These are phyloP conservation scores for Quercus wislizeni DNA, from an alignment of 306 rosid genomes.

Conservation along the genomic window DNA sequence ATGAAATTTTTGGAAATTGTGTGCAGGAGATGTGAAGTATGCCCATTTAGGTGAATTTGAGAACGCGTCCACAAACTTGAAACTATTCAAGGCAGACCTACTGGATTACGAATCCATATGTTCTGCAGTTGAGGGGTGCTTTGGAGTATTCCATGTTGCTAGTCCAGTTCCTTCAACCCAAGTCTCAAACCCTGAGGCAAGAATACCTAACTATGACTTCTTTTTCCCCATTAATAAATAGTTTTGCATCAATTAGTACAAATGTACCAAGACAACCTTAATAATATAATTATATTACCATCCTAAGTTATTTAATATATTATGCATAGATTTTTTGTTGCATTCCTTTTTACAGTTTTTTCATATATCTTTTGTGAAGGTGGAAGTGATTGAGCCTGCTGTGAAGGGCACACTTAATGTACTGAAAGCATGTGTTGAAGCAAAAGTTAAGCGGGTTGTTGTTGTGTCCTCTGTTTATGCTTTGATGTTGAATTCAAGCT, in stretches of 20 bases:
- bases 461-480: constrained; percentile 39
- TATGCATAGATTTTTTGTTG: too few relatives aligned
- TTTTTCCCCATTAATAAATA: not conserved
- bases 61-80: constrained; percentile 41
- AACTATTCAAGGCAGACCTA: constrained; percentile 39
- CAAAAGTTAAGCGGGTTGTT: constrained; percentile 37
- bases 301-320: too few relatives aligned
- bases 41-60: constrained; percentile 30
- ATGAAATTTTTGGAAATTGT: not conserved
- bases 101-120: constrained; percentile 27
- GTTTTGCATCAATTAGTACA: not conserved
- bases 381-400: constrained; percentile 30
- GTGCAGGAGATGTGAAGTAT: constrained; percentile 29
- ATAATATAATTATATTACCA: not conserved
- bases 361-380: constrained; percentile 10
- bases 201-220: not conserved
- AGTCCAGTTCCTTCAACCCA: constrained; percentile 39
- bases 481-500: constrained; percentile 29
- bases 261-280: not conserved
- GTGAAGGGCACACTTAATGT: constrained; percentile 31
- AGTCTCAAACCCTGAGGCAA: constrained; percentile 36
- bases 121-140: constrained; percentile 38
- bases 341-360: too few relatives aligned
- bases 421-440: constrained; percentile 37
- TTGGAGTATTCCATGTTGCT: constrained; percentile 52